A percentile compares a stretch with the other conserved stretches of the same genome.
These are phyloP conservation scores for Pseudocercospora cruenta DNA, from an alignment of 2,329 filamentous ascomycete genomes.

Conservation along the genomic window DNA sequence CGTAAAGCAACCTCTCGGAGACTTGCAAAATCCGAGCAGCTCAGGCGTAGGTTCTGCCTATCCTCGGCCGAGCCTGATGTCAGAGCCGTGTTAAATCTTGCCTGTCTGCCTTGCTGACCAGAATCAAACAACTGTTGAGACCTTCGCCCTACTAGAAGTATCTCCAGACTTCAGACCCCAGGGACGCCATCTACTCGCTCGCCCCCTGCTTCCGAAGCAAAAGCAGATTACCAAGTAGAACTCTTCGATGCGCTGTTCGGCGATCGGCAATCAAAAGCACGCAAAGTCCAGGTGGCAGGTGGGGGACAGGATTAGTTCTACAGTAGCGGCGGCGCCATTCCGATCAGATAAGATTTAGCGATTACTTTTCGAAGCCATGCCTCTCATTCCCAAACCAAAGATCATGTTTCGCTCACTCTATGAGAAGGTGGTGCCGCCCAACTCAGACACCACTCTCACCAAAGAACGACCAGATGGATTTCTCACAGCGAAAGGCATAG, in stretches of 20 bases:
- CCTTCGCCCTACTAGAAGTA: neutral
- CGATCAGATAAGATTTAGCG: conserved; percentile 6
- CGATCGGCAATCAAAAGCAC: neutral
- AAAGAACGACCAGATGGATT: conserved; percentile 47
- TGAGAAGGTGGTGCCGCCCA: conserved; percentile 25
- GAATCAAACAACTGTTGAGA: neutral
- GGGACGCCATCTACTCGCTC: neutral
- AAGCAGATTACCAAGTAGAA: neutral
- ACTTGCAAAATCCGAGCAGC: neutral
- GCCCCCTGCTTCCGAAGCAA: neutral
- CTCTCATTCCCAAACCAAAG: conserved; percentile 8
- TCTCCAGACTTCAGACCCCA: neutral
- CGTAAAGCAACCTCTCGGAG: neutral
- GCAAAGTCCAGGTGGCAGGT: neutral
- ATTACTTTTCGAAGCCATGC: neutral
- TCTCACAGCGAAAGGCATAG: conserved; percentile 49
- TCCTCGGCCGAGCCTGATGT: neutral
- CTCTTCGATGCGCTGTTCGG: neutral
- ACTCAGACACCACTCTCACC: conserved; percentile 26
- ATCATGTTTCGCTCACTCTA: conserved; percentile 24
- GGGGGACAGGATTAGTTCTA: neutral
- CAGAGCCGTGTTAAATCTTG: neutral
- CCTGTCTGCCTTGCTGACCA: neutral
- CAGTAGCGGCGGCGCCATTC: neutral
- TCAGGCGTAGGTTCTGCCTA: neutral